Percentiles rank a stretch among this genome's conserved stretches.
Evolutionary conservation across 306 rosid genomes (phyloP).

Genomic region (Argentina anserina): DNA sequence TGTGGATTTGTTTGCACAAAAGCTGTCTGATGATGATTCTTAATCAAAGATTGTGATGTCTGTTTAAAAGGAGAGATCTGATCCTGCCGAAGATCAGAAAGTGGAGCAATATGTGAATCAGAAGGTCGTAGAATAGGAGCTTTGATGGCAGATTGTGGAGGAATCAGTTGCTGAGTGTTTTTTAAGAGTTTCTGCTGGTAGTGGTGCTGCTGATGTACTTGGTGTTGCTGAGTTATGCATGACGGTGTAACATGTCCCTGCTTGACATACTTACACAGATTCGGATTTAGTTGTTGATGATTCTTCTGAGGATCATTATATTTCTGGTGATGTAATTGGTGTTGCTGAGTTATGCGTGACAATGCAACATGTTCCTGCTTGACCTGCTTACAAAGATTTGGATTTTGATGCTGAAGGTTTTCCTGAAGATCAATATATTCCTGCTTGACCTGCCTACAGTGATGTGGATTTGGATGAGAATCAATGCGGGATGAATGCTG

Average conservation of each 20-base stretch:
- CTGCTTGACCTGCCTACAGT: neutral
- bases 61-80: neutral
- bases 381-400: neutral
- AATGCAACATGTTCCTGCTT: neutral
- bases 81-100: neutral
- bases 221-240: neutral
- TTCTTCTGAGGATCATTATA: neutral
- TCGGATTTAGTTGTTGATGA: constrained; percentile 6
- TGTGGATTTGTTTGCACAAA: neutral
- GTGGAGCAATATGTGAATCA: neutral
- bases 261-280: neutral
- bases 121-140: neutral
- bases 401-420: constrained; percentile 11
- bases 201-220: neutral
- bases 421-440: neutral
- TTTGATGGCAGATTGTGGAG: constrained; percentile 6
- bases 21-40: neutral
- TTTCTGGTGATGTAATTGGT: neutral
- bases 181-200: neutral
- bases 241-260: neutral
- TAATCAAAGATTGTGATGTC: neutral
- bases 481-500: neutral
- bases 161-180: neutral
- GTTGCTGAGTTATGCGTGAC: neutral
- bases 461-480: neutral